Evolutionary conservation across 2,329 filamentous ascomycete genomes (phyloP), one percentile per base, ranked within the genome.

Genomic region (Monosporascus sp.): DNA sequence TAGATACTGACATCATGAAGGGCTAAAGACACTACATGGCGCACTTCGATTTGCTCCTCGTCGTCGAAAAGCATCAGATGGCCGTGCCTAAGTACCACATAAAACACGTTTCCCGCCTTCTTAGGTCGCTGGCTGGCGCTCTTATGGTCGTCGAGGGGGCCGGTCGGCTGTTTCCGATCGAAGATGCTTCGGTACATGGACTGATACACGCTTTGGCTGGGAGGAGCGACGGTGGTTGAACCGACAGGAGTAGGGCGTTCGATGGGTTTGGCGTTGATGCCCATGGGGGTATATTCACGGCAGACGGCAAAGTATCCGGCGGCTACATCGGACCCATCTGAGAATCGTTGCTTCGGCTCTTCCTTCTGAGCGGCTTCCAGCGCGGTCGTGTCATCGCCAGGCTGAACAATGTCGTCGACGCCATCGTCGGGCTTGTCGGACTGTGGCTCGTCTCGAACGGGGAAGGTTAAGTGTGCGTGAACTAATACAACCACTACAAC

Each of bases 61-160:
- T 97, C 92, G 68, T 99, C 94, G 70, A 97, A 99, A 9, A 99
- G 84, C 90, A 99, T 97, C 49, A 99, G 75, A 68, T 97, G 92
- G 38, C 93, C 92, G 71, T 97, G 92, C 67, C 91, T 92, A 56
- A 97, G 71, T 48, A 96, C 90, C 49, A 97, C 89, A 65, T 91
- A 97, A 70, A 97, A 97, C 53, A 96, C 88, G 69, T 97, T 97
- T 51, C 89, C 86, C 3, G 88, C 88, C 59, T 76, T 84, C 69
- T 81, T 83, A 20, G 81, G 79, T 56, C 81, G 72, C 63, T 81
- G 76, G 57, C 75, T 82, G 49, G 70, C 67, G 18, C 69, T 71
- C 49, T 71, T 78, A 55, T 71, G 75, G 49, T 74, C 72, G 47
- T 82, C 79, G 52, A 81, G 60, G 2, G 78, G 75, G 1, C 72